Percentiles rank a stretch among this genome's conserved stretches.
phyloP scores from a whole-genome alignment of 179 eudicot genomes.

The Patellifolia procumbens region DNA sequence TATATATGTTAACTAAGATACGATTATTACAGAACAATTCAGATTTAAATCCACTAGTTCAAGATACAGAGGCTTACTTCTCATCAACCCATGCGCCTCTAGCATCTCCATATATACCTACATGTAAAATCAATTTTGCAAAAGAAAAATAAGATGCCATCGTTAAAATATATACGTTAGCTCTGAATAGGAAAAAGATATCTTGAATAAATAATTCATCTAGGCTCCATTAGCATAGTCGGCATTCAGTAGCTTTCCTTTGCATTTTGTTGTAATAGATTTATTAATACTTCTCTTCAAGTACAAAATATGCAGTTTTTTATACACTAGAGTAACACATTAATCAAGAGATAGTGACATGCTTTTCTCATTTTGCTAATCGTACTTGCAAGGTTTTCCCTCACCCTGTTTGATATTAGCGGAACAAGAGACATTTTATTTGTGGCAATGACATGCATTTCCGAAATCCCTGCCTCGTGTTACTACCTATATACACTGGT shows the following conservation, averaged over 20 bases:
- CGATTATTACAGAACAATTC: conserved; percentile 5
- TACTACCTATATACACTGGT: background rate
- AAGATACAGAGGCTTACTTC: conserved; percentile 54
- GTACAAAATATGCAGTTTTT: background rate
- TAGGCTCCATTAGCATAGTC: conserved; percentile 2
- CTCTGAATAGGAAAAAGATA: background rate
- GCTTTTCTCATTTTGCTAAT: background rate
- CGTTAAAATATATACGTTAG: background rate
- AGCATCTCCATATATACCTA: conserved; percentile 86
- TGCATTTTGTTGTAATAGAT: background rate
- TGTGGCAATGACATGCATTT: background rate
- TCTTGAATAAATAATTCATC: background rate
- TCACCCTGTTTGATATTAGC: background rate
- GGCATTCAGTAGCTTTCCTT: background rate
- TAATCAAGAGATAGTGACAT: background rate
- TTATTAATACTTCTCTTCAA: background rate
- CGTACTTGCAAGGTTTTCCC: background rate
- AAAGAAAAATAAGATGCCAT: conserved; percentile 7
- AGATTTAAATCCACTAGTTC: conserved; percentile 3
- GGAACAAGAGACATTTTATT: background rate
- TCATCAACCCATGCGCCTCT: conserved; percentile 89
- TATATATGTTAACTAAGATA: conserved; percentile 16
- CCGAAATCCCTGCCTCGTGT: background rate
- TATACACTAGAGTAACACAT: background rate
- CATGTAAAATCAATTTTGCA: conserved; percentile 1